phyloP scores from a whole-genome alignment of 768 basidiomycete genomes.

The Amanita jacksonii region DNA sequence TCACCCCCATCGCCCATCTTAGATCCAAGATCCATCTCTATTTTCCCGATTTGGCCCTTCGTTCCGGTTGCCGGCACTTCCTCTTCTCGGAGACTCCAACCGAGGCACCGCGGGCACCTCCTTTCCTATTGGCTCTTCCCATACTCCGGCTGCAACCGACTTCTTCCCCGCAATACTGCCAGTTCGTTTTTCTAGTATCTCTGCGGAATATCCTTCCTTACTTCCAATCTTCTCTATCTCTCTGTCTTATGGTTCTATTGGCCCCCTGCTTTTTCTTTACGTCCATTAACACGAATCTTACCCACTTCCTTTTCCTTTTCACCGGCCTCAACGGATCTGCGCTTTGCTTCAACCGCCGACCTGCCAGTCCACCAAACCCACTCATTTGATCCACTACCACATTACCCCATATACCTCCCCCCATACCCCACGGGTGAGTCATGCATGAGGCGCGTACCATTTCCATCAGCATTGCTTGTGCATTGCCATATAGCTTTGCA shows the following conservation, averaged over 20 bases:
- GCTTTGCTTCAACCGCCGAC: not conserved
- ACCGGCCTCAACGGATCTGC: slow-evolving; percentile 6
- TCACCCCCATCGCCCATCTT: slow-evolving; percentile 9
- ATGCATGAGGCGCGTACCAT: too few species aligned
- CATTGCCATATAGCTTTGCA: too few species aligned
- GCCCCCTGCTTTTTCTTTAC: too few species aligned
- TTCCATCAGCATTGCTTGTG: too few species aligned
- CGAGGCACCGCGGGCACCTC: slow-evolving; percentile 20
- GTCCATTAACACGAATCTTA: too few species aligned
- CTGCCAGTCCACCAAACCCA: not conserved
- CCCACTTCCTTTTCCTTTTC: slow-evolving; percentile 8
- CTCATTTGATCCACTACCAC: not conserved
- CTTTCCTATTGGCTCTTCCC: not conserved
- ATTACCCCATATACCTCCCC: not conserved
- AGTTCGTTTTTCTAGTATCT: too few species aligned
- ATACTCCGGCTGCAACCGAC: too few species aligned
- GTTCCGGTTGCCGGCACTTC: slow-evolving; percentile 18
- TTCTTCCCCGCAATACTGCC: too few species aligned
- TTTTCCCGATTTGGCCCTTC: slow-evolving; percentile 12
- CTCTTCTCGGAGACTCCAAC: slow-evolving; percentile 10
- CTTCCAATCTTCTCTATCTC: too few species aligned
- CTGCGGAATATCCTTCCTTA: too few species aligned
- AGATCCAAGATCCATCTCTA: slow-evolving; percentile 9
- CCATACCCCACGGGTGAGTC: too few species aligned
- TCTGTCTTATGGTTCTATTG: too few species aligned